These are phyloP conservation scores for Proliferodiscus dingleyae DNA, from an alignment of 2,329 filamentous ascomycete species.

Conservation along the genomic window DNA sequence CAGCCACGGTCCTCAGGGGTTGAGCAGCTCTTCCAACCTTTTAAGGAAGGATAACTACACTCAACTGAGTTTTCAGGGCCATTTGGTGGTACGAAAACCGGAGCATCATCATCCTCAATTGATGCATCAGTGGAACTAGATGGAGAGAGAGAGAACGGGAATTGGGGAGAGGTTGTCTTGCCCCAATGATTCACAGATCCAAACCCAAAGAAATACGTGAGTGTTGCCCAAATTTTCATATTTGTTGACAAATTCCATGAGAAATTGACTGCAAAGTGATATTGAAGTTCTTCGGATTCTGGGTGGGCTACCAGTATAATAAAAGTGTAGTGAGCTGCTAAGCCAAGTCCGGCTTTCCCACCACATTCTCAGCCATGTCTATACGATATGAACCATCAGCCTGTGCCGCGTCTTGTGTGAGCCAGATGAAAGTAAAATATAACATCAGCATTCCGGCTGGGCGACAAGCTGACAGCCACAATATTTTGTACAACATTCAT, in stretches of 20 bases:
- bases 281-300: too few species aligned
- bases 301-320: too few species aligned
- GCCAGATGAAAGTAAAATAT: too few species aligned
- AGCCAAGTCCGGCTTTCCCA: too few species aligned
- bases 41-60: background rate
- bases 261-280: too few species aligned
- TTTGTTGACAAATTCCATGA: constrained; percentile 14
- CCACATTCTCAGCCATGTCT: too few species aligned
- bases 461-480: too few species aligned
- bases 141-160: background rate
- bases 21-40: background rate
- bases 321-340: too few species aligned
- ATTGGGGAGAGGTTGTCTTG: background rate
- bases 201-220: background rate
- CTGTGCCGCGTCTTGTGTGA: too few species aligned
- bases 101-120: background rate
- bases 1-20: background rate
- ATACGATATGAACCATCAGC: too few species aligned
- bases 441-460: too few species aligned
- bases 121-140: background rate
- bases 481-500: too few species aligned
- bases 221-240: background rate
- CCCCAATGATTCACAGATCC: background rate
- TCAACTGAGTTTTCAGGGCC: background rate
- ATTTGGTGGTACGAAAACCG: background rate